phyloP scores from a whole-genome alignment of 78 protist genomes.

The Protostelium mycophagum region DNA sequence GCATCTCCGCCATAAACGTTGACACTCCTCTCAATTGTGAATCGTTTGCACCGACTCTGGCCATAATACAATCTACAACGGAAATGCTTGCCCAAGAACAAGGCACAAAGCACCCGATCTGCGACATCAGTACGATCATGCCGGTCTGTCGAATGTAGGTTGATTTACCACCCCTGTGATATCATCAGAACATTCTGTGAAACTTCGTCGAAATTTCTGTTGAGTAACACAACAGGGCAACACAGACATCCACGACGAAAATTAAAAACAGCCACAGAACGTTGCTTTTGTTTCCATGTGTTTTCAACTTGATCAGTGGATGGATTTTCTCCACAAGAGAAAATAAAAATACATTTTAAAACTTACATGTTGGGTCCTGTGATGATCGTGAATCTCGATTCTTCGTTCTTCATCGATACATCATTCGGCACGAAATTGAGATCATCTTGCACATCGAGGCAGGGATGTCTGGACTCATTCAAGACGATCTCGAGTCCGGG shows the following conservation, averaged over 20 bases:
- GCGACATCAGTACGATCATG: conserved; percentile 91
- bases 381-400: conserved; percentile 62
- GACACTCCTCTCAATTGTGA: conserved; percentile 88
- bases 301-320: neutral
- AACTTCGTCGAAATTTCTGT: neutral
- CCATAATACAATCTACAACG: conserved; percentile 80
- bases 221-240: neutral
- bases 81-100: conserved; percentile 54
- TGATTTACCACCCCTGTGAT: conserved; percentile 52
- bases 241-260: too few relatives aligned
- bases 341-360: conserved; percentile 53
- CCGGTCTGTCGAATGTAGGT: conserved; percentile 77
- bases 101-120: conserved; percentile 98
- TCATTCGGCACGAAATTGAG: conserved; percentile 88
- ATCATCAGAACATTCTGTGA: neutral
- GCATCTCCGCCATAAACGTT: conserved; percentile 99
- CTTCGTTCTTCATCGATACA: conserved; percentile 32
- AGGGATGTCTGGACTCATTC: conserved; percentile 84
- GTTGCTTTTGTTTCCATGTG: neutral
- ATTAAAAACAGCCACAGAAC: conserved; percentile 4
- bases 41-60: conserved; percentile 98
- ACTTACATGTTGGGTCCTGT: conserved; percentile 92
- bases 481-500: conserved; percentile 37
- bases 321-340: neutral
- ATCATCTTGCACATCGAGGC: conserved; percentile 82